Base-by-base conservation (phyloP, 2,329 filamentous ascomycete species). In the Aspergillus novofumigatus region DNA sequence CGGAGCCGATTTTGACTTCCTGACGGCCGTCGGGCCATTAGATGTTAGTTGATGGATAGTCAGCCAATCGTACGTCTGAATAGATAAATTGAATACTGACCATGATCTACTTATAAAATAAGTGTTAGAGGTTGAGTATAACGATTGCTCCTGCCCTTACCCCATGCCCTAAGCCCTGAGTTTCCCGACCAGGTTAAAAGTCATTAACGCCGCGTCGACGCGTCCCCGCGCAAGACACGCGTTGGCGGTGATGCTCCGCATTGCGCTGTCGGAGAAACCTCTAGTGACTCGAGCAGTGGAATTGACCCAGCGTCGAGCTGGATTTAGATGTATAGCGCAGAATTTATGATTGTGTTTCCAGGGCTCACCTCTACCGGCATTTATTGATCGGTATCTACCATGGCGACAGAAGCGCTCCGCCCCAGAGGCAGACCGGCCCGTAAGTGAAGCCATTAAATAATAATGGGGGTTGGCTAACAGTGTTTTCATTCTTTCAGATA, bases 401-500 rank as follows among this genome's bases (percentile, higher is more conserved):
- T 77, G 74, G 68, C 67, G 57, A 69, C 64, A 50, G 73, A 76
- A 62, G 62, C 65, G 52, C 65, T 70, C 55, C 70, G 70, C 58
- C 72, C 75, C 41, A 69, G 75, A 58, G 74, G 71, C 59, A 67
- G 75, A 56, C 75, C 75, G 62, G 80, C 80, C 66, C 80, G 80
- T 82, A 69, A 70, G 79, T 73, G 17, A 51, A 49, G 20, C 48
- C 25, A n/a, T 17, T 25, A 20, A 28, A 44, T 35, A 44, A 48
- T 38, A 50, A 21, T 28, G 14, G n/a, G 3, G 21, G 29, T 32
- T 55, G 50, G 53, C 61, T 64, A 45, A 64, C 29, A 47, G 14
- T 21, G 4, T 28, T 51, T 50, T 25, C 47, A 26, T 51, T 50
- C 14, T 47, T 49, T 26, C 56, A 87, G 85, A 99, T 75, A 92